phyloP scores from a whole-genome alignment of 768 basidiomycete species.

The Neoboletus magnificus region DNA sequence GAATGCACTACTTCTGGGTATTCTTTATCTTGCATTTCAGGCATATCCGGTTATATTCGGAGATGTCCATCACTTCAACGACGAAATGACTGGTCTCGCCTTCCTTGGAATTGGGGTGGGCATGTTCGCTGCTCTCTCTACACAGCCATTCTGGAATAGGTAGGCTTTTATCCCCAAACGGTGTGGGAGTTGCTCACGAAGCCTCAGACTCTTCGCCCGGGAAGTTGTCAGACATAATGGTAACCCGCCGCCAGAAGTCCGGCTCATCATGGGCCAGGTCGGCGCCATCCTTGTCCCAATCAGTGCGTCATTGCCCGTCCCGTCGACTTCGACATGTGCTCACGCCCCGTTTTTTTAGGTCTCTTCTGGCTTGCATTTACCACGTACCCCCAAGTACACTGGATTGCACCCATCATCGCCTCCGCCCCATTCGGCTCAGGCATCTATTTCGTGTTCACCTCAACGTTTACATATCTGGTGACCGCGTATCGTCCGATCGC shows the following conservation, averaged over 20 bases:
- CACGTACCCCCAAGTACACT: slow-evolving; percentile 44
- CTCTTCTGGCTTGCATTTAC: slow-evolving; percentile 58
- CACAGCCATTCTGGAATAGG: slow-evolving; percentile 48
- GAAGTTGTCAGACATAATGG: slow-evolving; percentile 40
- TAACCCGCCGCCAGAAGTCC: slow-evolving; percentile 59
- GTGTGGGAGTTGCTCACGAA: not conserved
- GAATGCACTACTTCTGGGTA: slow-evolving; percentile 40
- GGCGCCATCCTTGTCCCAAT: slow-evolving; percentile 67
- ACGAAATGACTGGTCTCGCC: slow-evolving; percentile 45
- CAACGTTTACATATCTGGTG: slow-evolving; percentile 60
- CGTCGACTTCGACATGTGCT: not conserved
- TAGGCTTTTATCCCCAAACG: not conserved
- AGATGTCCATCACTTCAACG: slow-evolving; percentile 48
- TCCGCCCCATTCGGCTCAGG: slow-evolving; percentile 53
- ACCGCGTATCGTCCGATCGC: slow-evolving; percentile 49
- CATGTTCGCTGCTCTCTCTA: slow-evolving; percentile 37
- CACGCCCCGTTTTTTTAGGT: slow-evolving; percentile 18
- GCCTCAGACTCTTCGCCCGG: slow-evolving; percentile 35
- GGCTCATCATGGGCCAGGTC: slow-evolving; percentile 61
- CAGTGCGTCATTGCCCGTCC: slow-evolving; percentile 33
- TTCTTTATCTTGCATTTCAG: slow-evolving; percentile 52
- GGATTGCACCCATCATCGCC: slow-evolving; percentile 46
- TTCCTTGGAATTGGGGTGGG: slow-evolving; percentile 53
- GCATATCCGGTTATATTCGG: slow-evolving; percentile 54
- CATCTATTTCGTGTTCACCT: slow-evolving; percentile 61